Percentiles rank a stretch among this genome's conserved stretches.
Conservation (phyloP, 1,139 yeast genomes). For the Meyerozyma elateridarum region DNA sequence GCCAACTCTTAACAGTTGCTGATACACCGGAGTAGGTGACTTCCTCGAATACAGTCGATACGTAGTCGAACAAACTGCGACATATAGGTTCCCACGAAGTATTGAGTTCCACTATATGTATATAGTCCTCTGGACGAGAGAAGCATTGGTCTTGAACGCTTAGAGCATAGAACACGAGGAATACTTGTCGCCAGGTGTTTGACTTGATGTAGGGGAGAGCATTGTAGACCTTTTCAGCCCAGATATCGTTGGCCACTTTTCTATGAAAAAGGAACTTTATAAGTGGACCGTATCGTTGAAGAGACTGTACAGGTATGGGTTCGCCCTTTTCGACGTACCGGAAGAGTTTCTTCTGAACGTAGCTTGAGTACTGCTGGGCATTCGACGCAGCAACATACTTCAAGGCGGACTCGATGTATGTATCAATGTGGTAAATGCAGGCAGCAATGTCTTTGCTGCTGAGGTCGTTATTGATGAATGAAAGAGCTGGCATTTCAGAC, state of each 20-base stretch:
- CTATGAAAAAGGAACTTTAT: conserved; percentile 44
- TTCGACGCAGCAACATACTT: conserved; percentile 54
- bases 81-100: conserved; percentile 23
- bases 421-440: conserved; percentile 36
- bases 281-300: conserved; percentile 45
- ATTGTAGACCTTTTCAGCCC: conserved; percentile 20
- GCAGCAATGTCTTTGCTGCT: conserved; percentile 1
- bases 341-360: conserved; percentile 33
- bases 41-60: conserved; percentile 30
- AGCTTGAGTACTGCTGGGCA: conserved; percentile 44
- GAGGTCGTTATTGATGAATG: conserved; percentile 1
- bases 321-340: conserved; percentile 32
- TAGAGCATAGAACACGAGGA: conserved; percentile 47
- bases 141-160: conserved; percentile 52
- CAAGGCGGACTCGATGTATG: conserved; percentile 39
- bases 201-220: conserved; percentile 41
- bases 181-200: conserved; percentile 50
- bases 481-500: background rate
- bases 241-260: conserved; percentile 24
- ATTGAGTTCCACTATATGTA: conserved; percentile 24
- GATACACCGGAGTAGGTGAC: conserved; percentile 21
- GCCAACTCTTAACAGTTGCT: conserved; percentile 33
- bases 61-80: conserved; percentile 31
- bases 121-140: conserved; percentile 51
- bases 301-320: conserved; percentile 26